These are phyloP conservation scores for Cercophora scortea DNA, from an alignment of 495 filamentous ascomycete genomes.

Conservation along the genomic window DNA sequence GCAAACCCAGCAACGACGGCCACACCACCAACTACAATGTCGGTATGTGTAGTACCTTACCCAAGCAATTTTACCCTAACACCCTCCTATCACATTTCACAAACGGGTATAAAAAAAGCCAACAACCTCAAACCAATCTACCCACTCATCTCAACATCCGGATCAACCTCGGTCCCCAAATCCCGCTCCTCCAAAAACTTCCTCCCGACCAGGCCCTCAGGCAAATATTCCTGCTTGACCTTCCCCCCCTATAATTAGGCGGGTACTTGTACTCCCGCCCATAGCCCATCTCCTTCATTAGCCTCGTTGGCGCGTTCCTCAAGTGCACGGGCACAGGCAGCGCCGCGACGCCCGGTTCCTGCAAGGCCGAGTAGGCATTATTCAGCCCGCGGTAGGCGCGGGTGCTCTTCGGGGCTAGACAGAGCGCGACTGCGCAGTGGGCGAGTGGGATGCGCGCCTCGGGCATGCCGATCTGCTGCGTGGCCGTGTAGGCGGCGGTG, in stretches of 20 bases:
- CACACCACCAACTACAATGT: too few relatives aligned
- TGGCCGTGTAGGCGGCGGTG: slow-evolving; percentile 74
- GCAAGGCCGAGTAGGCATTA: slow-evolving; percentile 64
- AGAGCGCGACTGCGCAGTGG: slow-evolving; percentile 77
- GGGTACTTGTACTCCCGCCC: slow-evolving; percentile 96
- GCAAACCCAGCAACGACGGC: too few relatives aligned
- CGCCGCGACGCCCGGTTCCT: slow-evolving; percentile 70
- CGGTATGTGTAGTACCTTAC: too few relatives aligned
- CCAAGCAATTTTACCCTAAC: too few relatives aligned
- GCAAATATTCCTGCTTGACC: slow-evolving; percentile 86
- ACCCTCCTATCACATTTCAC: too few relatives aligned
- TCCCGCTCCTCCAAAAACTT: slow-evolving; percentile 76
- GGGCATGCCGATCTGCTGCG: slow-evolving; percentile 86
- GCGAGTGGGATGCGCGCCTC: slow-evolving; percentile 90
- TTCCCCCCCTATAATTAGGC: slow-evolving; percentile 79
- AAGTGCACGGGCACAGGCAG: slow-evolving; percentile 81
- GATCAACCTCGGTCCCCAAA: slow-evolving; percentile 71
- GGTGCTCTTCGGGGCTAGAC: slow-evolving; percentile 76
- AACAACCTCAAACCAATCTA: background rate
- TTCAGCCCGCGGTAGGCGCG: slow-evolving; percentile 76
- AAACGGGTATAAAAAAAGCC: too few relatives aligned
- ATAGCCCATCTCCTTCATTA: slow-evolving; percentile 90
- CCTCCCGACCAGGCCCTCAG: slow-evolving; percentile 58
- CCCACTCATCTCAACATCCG: slow-evolving; percentile 33
- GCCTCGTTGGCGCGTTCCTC: slow-evolving; percentile 78